phyloP scores from a whole-genome alignment of 2,329 filamentous ascomycete species.

The Gliomastix tumulicola region DNA sequence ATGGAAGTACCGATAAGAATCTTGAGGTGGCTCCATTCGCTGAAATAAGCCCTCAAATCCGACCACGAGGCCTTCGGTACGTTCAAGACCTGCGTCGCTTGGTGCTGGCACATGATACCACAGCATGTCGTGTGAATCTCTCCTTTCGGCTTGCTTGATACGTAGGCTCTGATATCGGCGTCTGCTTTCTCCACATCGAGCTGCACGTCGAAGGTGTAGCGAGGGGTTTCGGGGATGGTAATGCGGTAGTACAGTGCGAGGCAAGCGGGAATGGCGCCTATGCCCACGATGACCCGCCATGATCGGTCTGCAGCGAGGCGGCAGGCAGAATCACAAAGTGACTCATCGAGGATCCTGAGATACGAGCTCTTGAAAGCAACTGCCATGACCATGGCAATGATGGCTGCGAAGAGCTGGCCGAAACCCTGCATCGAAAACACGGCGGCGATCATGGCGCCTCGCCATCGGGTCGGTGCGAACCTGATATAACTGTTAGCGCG shows the following conservation, averaged over 20 bases:
- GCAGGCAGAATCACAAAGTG: constrained; percentile 54
- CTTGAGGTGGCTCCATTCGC: constrained; percentile 62
- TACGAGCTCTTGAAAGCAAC: constrained; percentile 53
- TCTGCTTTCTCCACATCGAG: constrained; percentile 70
- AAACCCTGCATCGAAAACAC: constrained; percentile 83
- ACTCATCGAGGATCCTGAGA: constrained; percentile 27
- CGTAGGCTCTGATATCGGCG: constrained; percentile 60
- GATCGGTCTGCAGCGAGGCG: constrained; percentile 68
- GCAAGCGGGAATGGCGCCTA: constrained; percentile 70
- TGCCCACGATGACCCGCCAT: constrained; percentile 76
- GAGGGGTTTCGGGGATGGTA: constrained; percentile 78
- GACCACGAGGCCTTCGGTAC: constrained; percentile 63
- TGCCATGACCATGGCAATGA: constrained; percentile 65
- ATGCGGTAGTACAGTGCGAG: constrained; percentile 80
- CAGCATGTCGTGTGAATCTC: no score
- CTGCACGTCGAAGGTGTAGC: constrained; percentile 75
- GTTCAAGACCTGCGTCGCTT: constrained; percentile 32
- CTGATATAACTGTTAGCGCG: constrained; percentile 23
- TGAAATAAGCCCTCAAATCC: constrained; percentile 63
- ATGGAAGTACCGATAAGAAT: constrained; percentile 68
- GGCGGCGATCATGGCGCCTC: constrained; percentile 75
- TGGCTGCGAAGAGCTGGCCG: constrained; percentile 66
- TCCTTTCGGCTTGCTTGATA: constrained; percentile 39
- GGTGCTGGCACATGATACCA: constrained; percentile 47
- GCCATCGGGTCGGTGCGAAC: constrained; percentile 75